Base-by-base conservation (phyloP, 768 basidiomycete genomes). In the Hirschioporus abietinus region DNA sequence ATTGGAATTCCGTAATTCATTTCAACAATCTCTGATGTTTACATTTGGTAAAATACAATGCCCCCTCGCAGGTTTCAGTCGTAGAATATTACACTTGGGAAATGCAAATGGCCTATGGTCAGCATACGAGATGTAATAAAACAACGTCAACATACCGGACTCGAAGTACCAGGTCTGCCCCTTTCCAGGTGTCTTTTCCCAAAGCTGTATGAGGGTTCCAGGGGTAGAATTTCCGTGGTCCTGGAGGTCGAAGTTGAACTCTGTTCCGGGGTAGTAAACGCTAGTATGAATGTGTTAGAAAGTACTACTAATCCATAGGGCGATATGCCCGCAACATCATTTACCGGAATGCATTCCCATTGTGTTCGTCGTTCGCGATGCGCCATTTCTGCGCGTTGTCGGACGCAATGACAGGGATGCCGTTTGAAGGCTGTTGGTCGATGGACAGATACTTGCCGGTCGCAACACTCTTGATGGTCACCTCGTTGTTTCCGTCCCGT, bases 161-260 rank as follows among this genome's bases (percentile, higher is more conserved):
- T 73, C 74, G 71, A 83, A 78, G 26, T 69, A 77, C 87, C 87
- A 88, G 3, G 82, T 78, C 75, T 88, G 87, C 70, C 86, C 85
- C 23, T 77, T 62, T 3, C 81, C 84, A 0, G 71, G 73, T 84
- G 84, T 86, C 20, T 76, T 76, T 17, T 69, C 70, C 85, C 86
- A 87, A 27, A 86, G 64, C 1, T 79, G 77, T 25, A 88, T 72
- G 0, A 77, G 76, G 0, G 81, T 83, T 6, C 84, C 84, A 7
- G 80, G 79, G 0, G 75, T 73, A 8, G 80, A 25, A 67, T 79
- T 78, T 20, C 86, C 87, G 42, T 83, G 67, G 57, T 75, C 76
- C 30, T 74, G 79, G n/a, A 88, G 72, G 67, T 87, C 86, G 60
- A 84, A 67, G 70, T 81, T 82, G 68, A 76, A 76, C 10, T 69